Evolutionary conservation across 352 stramenopile genomes (phyloP).

Genomic region (Phytopythium aichiense): DNA sequence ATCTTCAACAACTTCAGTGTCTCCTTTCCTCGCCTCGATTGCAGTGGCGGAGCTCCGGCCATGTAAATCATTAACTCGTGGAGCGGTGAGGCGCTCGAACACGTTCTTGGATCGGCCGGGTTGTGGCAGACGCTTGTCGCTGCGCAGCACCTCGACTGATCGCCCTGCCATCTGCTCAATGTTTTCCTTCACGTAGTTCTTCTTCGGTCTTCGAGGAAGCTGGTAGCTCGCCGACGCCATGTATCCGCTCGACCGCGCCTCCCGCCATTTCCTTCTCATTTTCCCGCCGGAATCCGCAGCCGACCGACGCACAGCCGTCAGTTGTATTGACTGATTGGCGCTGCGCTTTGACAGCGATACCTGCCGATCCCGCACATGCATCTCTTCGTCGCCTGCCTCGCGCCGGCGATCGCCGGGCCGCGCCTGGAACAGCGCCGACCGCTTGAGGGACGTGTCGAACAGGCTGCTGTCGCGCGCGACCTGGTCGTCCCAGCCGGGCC

Average conservation of each 20-base stretch:
- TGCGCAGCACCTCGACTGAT: slow-evolving; percentile 1
- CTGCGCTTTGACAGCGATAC: not conserved
- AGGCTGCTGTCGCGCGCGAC: slow-evolving; percentile 21
- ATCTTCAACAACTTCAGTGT: not conserved
- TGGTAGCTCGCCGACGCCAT: slow-evolving; percentile 10
- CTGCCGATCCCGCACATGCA: slow-evolving; percentile 7
- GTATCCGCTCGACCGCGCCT: slow-evolving; percentile 22
- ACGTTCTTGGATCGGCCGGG: slow-evolving; percentile 17
- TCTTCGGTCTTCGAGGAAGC: slow-evolving; percentile 9
- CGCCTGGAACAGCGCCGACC: slow-evolving; percentile 45
- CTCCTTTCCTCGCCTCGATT: not conserved
- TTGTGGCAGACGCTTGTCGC: not conserved
- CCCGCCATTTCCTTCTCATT: not conserved
- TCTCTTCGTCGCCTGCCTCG: slow-evolving; percentile 16
- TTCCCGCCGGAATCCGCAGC: too few species aligned
- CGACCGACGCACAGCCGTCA: not conserved
- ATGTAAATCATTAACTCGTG: slow-evolving; percentile 13
- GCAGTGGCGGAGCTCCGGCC: not conserved
- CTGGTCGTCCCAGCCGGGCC: slow-evolving; percentile 45
- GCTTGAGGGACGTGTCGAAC: slow-evolving; percentile 56
- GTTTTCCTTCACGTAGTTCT: slow-evolving; percentile 59
- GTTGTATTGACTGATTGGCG: not conserved
- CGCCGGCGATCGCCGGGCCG: slow-evolving; percentile 31
- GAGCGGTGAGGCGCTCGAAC: slow-evolving; percentile 39
- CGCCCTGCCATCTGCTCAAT: slow-evolving; percentile 44